Percentiles rank a stretch among this genome's conserved stretches.
These are phyloP conservation scores for Chlorencoelia australis DNA, from an alignment of 2,329 filamentous ascomycete genomes.

Conservation along the genomic window DNA sequence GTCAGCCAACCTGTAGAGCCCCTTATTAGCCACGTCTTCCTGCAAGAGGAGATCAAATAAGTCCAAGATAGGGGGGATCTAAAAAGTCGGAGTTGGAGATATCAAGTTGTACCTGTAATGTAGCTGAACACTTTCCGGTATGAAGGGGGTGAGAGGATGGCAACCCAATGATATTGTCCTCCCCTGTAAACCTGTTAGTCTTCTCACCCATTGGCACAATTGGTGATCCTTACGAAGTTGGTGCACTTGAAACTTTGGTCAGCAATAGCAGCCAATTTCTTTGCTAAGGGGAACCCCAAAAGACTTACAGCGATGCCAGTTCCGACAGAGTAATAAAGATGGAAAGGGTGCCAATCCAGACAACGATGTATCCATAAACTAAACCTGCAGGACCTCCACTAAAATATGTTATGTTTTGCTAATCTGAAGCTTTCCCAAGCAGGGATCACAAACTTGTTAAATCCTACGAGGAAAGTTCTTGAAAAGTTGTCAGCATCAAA, in stretches of 20 bases:
- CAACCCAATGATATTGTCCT: constrained; percentile 48
- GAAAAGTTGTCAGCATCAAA: too few relatives aligned
- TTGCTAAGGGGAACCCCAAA: background rate
- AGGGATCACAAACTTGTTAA: too few relatives aligned
- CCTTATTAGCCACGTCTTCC: background rate
- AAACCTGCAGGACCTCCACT: constrained; percentile 44
- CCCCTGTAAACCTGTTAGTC: constrained; percentile 24
- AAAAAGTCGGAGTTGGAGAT: background rate
- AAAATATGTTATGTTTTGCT: too few relatives aligned
- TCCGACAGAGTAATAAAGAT: constrained; percentile 34
- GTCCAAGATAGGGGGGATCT: background rate
- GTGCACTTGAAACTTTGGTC: too few relatives aligned
- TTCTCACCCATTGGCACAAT: too few relatives aligned
- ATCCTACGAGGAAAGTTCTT: too few relatives aligned
- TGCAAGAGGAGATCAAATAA: background rate
- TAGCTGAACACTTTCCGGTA: constrained; percentile 45
- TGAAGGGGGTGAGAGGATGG: constrained; percentile 36
- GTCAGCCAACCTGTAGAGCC: constrained; percentile 34
- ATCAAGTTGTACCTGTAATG: constrained; percentile 30
- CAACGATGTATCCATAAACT: constrained; percentile 41
- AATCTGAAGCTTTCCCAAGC: too few relatives aligned
- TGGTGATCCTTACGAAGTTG: too few relatives aligned
- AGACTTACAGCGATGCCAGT: constrained; percentile 31
- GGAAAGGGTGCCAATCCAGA: constrained; percentile 36
- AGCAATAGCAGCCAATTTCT: too few relatives aligned